Conservation (phyloP, 306 rosid species). For the Medicago arabica region DNA sequence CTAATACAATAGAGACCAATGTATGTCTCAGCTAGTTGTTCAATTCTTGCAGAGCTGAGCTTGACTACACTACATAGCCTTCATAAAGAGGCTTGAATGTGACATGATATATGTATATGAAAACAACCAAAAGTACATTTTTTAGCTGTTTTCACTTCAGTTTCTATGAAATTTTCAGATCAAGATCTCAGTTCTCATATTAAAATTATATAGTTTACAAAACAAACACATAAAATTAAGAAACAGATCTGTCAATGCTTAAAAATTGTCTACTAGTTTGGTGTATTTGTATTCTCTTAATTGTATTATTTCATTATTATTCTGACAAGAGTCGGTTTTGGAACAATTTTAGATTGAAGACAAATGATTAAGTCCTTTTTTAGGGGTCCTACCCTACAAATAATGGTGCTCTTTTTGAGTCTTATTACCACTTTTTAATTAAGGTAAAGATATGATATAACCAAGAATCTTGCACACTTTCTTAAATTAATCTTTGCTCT, state of each 20-base stretch:
- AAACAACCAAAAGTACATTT: conserved; percentile 3
- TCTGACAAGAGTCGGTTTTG: neutral
- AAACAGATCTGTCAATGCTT: conserved; percentile 38
- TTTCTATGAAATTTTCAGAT: conserved; percentile 18
- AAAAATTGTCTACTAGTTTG: conserved; percentile 37
- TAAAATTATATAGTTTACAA: neutral
- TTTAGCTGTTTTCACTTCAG: conserved; percentile 13
- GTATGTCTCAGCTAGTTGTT: neutral
- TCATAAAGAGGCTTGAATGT: conserved; percentile 17
- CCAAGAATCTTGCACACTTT: conserved; percentile 31
- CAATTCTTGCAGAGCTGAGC: conserved; percentile 39
- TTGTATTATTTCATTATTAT: neutral
- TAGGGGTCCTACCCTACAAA: conserved; percentile 26
- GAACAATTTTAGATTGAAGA: conserved; percentile 31
- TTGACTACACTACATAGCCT: conserved; percentile 35
- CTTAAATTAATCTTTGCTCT: conserved; percentile 6
- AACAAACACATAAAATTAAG: conserved; percentile 31
- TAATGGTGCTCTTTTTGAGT: conserved; percentile 27
- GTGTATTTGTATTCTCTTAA: conserved; percentile 21
- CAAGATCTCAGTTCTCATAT: conserved; percentile 47
- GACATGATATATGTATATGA: conserved; percentile 24
- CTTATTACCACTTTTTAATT: conserved; percentile 14
- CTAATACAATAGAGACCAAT: conserved; percentile 2
- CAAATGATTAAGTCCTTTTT: conserved; percentile 24
- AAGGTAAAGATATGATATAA: neutral